phyloP scores from a whole-genome alignment of 2,329 filamentous ascomycete genomes.

The Colletotrichum acutatum region DNA sequence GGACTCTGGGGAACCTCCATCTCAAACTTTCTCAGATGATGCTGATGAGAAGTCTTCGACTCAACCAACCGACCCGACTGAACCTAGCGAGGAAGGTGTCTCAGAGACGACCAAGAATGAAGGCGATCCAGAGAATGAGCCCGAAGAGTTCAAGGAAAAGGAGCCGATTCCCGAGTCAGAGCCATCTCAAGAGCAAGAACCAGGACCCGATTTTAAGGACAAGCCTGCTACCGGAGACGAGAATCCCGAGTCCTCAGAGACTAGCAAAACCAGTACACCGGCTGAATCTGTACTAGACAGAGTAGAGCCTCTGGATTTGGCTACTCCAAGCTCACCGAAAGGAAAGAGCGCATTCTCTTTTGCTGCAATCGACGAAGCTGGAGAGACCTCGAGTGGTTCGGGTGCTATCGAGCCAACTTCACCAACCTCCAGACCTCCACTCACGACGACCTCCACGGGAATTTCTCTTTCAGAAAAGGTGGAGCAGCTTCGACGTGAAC shows the following conservation, averaged over 20 bases:
- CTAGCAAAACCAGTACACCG: constrained; percentile 44
- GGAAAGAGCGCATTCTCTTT: constrained; percentile 36
- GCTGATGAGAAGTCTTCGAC: constrained; percentile 57
- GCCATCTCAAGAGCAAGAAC: not conserved
- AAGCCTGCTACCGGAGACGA: constrained; percentile 17
- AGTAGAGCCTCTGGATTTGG: constrained; percentile 63
- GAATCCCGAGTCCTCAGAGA: constrained; percentile 41
- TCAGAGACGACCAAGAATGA: constrained; percentile 39
- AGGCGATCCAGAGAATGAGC: constrained; percentile 16
- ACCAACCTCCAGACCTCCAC: constrained; percentile 9
- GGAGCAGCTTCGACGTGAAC: constrained; percentile 63
- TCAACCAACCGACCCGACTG: constrained; percentile 53
- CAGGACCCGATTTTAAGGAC: constrained; percentile 8
- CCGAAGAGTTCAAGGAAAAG: not conserved
- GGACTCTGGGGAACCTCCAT: constrained; percentile 59
- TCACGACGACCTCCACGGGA: constrained; percentile 19
- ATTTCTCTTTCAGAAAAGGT: constrained; percentile 57
- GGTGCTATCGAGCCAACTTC: constrained; percentile 3
- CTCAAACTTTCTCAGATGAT: constrained; percentile 58
- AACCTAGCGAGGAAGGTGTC: constrained; percentile 46
- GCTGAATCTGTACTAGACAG: constrained; percentile 54
- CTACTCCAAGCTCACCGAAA: constrained; percentile 49
- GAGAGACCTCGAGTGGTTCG: not conserved
- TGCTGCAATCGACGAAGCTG: constrained; percentile 22
- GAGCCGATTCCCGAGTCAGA: not conserved